Evolutionary conservation across 1,139 yeast species (phyloP).

Genomic region (Scheffersomyces segobiensis): DNA sequence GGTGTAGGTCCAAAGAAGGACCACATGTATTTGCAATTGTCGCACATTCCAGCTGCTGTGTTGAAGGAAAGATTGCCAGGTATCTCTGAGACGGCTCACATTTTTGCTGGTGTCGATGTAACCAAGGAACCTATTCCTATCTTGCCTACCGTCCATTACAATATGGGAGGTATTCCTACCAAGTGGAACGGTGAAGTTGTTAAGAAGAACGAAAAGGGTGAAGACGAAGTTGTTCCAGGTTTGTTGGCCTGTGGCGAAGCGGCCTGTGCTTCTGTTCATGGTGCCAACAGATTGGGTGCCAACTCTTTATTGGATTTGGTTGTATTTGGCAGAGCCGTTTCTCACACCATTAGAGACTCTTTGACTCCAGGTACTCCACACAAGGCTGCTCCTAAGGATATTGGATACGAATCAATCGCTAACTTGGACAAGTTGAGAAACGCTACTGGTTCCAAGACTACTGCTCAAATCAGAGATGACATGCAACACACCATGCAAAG

Average conservation of each 20-base stretch:
- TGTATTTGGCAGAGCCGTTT: constrained; percentile 97
- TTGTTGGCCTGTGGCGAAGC: constrained; percentile 98
- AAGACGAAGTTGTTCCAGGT: constrained; percentile 91
- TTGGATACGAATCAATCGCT: constrained; percentile 87
- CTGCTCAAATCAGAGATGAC: constrained; percentile 85
- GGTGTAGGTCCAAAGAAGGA: constrained; percentile 98
- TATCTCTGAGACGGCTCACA: constrained; percentile 97
- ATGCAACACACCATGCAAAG: constrained; percentile 98
- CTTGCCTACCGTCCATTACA: constrained; percentile 97
- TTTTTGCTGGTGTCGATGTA: constrained; percentile 98
- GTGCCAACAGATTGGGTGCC: constrained; percentile 99
- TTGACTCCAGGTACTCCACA: constrained; percentile 89
- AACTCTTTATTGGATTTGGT: constrained; percentile 97
- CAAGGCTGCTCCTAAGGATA: constrained; percentile 70
- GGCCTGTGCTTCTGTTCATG: constrained; percentile 98
- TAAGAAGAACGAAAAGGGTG: constrained; percentile 81
- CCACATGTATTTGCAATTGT: constrained; percentile 92
- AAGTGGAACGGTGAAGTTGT: constrained; percentile 95
- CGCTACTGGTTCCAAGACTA: constrained; percentile 76
- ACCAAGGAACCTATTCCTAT: constrained; percentile 99
- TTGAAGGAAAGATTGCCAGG: constrained; percentile 97
- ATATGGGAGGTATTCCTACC: constrained; percentile 99
- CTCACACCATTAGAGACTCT: constrained; percentile 84
- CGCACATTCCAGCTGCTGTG: constrained; percentile 90
- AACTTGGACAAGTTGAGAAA: constrained; percentile 87